Conservation (phyloP, 805 yeast species). For the Saturnispora mendoncae region DNA sequence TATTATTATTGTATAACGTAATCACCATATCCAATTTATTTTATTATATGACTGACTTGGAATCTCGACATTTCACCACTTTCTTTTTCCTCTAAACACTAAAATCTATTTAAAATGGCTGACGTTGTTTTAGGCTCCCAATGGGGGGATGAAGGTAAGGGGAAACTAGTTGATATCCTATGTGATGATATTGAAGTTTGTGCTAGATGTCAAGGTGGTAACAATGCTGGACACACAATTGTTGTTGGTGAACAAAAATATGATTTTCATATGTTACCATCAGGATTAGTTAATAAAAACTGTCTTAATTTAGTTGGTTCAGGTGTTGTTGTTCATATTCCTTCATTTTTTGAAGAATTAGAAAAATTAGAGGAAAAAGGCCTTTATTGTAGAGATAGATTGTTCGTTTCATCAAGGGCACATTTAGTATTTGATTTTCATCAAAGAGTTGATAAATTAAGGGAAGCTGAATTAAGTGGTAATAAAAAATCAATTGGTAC, state of each 20-base stretch:
- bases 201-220: slow-evolving; percentile 98
- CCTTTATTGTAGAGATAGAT: slow-evolving; percentile 60
- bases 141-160: slow-evolving; percentile 99
- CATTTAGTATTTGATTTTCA: slow-evolving; percentile 97
- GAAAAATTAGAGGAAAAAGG: slow-evolving; percentile 77
- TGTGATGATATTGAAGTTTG: slow-evolving; percentile 95
- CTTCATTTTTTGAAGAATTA: slow-evolving; percentile 85
- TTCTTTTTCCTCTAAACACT: neutral
- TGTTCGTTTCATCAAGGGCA: slow-evolving; percentile 87
- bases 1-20: neutral
- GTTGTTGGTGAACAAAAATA: slow-evolving; percentile 83
- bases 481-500: slow-evolving; percentile 90
- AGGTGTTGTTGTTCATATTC: slow-evolving; percentile 94
- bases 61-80: neutral
- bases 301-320: slow-evolving; percentile 88
- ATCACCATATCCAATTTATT: neutral
- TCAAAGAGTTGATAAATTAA: slow-evolving; percentile 90
- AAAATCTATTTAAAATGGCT: slow-evolving; percentile 44
- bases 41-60: neutral
- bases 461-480: slow-evolving; percentile 80
- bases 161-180: slow-evolving; percentile 88
- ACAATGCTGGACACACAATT: slow-evolving; percentile 98
- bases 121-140: slow-evolving; percentile 96
- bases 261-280: slow-evolving; percentile 98
- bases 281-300: slow-evolving; percentile 91